Evolutionary conservation across 345 rosid species (phyloP).

Genomic region (Aurinia saxatilis): DNA sequence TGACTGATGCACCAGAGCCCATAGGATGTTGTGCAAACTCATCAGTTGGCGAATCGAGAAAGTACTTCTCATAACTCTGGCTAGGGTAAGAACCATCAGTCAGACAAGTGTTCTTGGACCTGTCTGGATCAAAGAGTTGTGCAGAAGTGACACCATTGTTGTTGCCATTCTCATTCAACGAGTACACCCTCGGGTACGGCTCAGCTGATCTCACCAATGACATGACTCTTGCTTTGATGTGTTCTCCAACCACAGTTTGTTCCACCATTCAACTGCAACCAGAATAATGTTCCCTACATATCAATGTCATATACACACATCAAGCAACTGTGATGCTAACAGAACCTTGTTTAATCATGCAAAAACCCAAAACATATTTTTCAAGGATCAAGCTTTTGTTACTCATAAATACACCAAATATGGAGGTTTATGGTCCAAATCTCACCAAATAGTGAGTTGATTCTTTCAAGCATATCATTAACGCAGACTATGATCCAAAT

Average conservation of each 20-base stretch:
- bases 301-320: neutral
- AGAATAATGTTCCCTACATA: neutral
- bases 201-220: constrained; percentile 63
- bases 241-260: constrained; percentile 23
- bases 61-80: constrained; percentile 79
- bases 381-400: no score
- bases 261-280: constrained; percentile 16
- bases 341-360: neutral
- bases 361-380: neutral
- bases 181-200: constrained; percentile 47
- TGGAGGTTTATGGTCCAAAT: neutral
- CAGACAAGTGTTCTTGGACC: constrained; percentile 43
- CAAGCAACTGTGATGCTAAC: constrained; percentile 3
- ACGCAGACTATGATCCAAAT: neutral
- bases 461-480: neutral
- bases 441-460: no score
- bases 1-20: constrained; percentile 48
- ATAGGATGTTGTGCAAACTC: constrained; percentile 45
- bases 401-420: no score
- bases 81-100: constrained; percentile 54
- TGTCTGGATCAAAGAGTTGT: constrained; percentile 43
- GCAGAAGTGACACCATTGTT: constrained; percentile 37
- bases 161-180: constrained; percentile 42
- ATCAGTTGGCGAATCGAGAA: constrained; percentile 62
- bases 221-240: constrained; percentile 35